phyloP scores from a whole-genome alignment of 257 asterid genomes.

The Apocynum venetum region DNA sequence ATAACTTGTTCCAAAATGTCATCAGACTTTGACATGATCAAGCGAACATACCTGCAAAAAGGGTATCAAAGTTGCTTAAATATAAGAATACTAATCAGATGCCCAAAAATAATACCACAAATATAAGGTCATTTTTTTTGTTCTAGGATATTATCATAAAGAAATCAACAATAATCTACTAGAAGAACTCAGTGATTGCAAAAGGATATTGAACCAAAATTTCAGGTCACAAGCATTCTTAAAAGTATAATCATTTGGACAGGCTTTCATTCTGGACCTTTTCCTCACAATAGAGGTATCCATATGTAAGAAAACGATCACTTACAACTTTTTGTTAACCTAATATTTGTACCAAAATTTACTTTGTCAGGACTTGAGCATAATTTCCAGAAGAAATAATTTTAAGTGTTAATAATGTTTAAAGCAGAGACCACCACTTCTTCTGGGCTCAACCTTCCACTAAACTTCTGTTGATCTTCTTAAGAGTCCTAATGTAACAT shows the following conservation, averaged over 20 bases:
- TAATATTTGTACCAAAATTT: neutral
- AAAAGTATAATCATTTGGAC: neutral
- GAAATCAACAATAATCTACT: neutral
- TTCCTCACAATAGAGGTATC: neutral
- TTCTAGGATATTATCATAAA: neutral
- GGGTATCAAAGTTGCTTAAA: neutral
- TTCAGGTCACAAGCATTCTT: neutral
- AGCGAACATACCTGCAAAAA: constrained; percentile 70
- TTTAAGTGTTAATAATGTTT: neutral
- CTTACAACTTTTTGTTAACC: no score
- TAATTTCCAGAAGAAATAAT: neutral
- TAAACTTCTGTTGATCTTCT: neutral
- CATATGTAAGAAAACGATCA: no score
- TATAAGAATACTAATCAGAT: neutral
- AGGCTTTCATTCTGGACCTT: neutral
- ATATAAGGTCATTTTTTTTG: neutral
- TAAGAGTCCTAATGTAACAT: neutral
- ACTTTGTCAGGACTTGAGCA: neutral
- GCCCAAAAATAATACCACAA: neutral
- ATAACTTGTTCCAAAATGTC: constrained; percentile 45
- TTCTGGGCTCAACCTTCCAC: neutral
- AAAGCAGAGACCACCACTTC: neutral
- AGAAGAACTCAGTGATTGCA: neutral
- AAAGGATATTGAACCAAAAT: neutral
- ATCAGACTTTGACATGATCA: constrained; percentile 72